Conservation (phyloP, 768 basidiomycete species). For the Nevesoporus exiguus region DNA sequence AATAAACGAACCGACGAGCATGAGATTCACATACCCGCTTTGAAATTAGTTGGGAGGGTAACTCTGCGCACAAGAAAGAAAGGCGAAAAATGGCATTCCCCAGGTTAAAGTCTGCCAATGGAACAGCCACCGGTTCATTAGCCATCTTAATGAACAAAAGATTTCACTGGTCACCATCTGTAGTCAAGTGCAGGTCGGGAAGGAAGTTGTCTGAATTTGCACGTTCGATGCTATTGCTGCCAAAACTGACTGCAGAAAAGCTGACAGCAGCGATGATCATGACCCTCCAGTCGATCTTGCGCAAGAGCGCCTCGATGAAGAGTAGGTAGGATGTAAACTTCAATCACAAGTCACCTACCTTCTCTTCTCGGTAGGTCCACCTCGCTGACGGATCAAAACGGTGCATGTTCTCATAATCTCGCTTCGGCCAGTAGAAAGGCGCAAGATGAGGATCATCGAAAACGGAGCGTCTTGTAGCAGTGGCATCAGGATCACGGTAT, state of each 20-base stretch:
- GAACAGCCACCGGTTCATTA: background rate
- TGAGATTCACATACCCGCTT: slow-evolving; percentile 42
- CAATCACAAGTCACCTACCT: slow-evolving; percentile 23
- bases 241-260: slow-evolving; percentile 55
- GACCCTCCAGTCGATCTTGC: slow-evolving; percentile 36
- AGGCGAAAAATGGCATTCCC: slow-evolving; percentile 55
- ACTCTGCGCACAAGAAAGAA: slow-evolving; percentile 51
- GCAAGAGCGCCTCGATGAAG: slow-evolving; percentile 40
- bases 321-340: background rate
- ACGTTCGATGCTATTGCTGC: slow-evolving; percentile 43
- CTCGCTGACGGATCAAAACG: slow-evolving; percentile 55
- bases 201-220: too few species aligned
- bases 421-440: slow-evolving; percentile 40
- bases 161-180: slow-evolving; percentile 33
- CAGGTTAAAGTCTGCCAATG: slow-evolving; percentile 46
- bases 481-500: slow-evolving; percentile 32
- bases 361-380: slow-evolving; percentile 60
- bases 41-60: slow-evolving; percentile 61
- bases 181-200: too few species aligned
- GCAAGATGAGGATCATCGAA: slow-evolving; percentile 27
- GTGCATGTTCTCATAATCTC: slow-evolving; percentile 51
- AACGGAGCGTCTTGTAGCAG: slow-evolving; percentile 49
- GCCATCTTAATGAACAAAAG: background rate
- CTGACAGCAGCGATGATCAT: slow-evolving; percentile 46
- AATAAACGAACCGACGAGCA: background rate